Conservation (phyloP, 331 rosid species). For the Acacia concinna region DNA sequence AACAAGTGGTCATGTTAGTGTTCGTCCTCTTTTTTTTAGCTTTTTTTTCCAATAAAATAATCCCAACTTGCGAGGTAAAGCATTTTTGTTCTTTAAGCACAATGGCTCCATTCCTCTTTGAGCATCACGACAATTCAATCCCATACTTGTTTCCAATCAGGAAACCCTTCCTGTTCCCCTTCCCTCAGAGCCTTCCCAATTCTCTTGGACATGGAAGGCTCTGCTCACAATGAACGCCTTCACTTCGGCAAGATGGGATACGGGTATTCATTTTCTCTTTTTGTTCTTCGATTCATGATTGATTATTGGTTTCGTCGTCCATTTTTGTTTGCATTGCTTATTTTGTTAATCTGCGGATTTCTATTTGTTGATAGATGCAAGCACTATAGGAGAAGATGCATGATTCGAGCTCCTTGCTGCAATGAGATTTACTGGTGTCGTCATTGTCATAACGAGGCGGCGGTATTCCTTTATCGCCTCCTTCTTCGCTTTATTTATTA, state of each 20-base stretch:
- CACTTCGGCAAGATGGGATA: conserved; percentile 93
- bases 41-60: conserved; percentile 11
- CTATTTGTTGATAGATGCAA: conserved; percentile 55
- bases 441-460: conserved; percentile 88
- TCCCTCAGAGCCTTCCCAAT: conserved; percentile 28
- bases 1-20: conserved; percentile 17
- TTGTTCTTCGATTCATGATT: neutral
- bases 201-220: conserved; percentile 87
- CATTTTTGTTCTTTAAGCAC: neutral
- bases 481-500: neutral
- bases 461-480: conserved; percentile 42
- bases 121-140: conserved; percentile 34
- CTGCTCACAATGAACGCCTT: conserved; percentile 59
- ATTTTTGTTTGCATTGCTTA: neutral
- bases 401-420: conserved; percentile 93
- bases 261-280: conserved; percentile 51
- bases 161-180: conserved; percentile 40
- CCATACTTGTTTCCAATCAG: conserved; percentile 34
- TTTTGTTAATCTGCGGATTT: neutral
- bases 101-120: conserved; percentile 27
- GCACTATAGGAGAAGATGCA: conserved; percentile 88
- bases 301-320: neutral
- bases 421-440: conserved; percentile 85
- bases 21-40: neutral
- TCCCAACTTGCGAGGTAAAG: neutral